Conservation (phyloP, 495 filamentous ascomycete genomes). For the Podospora pseudoanserina region DNA sequence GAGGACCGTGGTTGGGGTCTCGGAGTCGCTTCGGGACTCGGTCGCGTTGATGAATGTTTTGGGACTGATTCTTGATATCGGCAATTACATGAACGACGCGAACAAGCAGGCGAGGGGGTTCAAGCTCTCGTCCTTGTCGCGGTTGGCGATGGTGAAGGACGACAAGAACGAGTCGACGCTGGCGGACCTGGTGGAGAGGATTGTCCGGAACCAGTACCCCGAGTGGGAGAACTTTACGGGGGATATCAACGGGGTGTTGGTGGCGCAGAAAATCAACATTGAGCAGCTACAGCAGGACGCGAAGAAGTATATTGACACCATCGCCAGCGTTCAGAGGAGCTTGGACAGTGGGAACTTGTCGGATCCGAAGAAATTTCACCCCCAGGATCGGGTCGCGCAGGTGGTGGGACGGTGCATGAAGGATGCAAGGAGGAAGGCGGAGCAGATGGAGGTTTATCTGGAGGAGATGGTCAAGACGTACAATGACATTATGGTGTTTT, state of each 20-base stretch:
- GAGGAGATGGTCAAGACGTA: constrained; percentile 89
- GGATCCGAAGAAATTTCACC: constrained; percentile 96
- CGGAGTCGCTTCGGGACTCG: constrained; percentile 85
- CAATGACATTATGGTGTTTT: constrained; percentile 95
- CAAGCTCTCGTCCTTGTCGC: constrained; percentile 92
- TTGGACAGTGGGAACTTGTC: constrained; percentile 92
- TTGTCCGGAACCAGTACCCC: constrained; percentile 92
- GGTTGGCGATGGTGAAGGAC: constrained; percentile 96
- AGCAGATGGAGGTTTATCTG: constrained; percentile 90
- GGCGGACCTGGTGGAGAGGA: constrained; percentile 94
- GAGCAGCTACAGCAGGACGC: constrained; percentile 86
- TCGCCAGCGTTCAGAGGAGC: constrained; percentile 86
- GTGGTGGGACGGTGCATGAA: constrained; percentile 93
- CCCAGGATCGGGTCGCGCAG: constrained; percentile 89
- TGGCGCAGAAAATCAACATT: constrained; percentile 90
- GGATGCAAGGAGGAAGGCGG: constrained; percentile 90
- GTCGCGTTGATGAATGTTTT: constrained; percentile 93
- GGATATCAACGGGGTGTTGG: constrained; percentile 77
- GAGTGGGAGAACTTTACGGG: constrained; percentile 88
- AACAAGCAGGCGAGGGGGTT: constrained; percentile 98
- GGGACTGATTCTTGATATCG: constrained; percentile 92
- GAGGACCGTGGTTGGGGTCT: constrained; percentile 74
- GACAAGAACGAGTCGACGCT: constrained; percentile 97
- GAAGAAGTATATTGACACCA: constrained; percentile 91
- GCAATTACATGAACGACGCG: constrained; percentile 99